phyloP scores from a whole-genome alignment of 1,139 yeast species.

The Sugiyamaella grinbergsii region DNA sequence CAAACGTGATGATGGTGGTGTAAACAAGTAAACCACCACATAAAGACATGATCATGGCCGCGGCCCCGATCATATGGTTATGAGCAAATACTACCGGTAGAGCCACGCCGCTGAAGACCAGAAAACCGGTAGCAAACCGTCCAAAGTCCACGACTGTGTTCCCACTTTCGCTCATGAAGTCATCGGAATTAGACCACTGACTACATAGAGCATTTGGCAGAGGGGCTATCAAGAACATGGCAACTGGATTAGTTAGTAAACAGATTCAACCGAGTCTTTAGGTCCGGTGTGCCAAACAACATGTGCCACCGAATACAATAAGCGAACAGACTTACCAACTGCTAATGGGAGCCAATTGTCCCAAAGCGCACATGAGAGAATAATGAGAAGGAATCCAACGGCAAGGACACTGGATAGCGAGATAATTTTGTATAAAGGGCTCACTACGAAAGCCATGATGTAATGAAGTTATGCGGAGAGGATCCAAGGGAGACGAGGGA shows the following conservation, averaged over 20 bases:
- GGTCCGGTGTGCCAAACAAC: too few species aligned
- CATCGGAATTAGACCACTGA: conserved; percentile 46
- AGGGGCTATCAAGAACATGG: conserved; percentile 61
- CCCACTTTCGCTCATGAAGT: conserved; percentile 51
- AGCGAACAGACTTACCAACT: conserved; percentile 53
- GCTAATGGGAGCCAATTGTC: conserved; percentile 79
- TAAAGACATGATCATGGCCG: conserved; percentile 65
- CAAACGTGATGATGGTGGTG: conserved; percentile 71
- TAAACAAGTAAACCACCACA: conserved; percentile 71
- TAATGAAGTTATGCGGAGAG: too few species aligned
- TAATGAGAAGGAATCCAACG: conserved; percentile 72
- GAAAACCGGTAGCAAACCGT: conserved; percentile 65
- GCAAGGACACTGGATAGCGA: conserved; percentile 73
- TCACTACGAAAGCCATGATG: conserved; percentile 34
- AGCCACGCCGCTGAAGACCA: conserved; percentile 66
- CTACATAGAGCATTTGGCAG: conserved; percentile 62
- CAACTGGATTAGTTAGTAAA: conserved; percentile 35
- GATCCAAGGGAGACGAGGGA: too few species aligned
- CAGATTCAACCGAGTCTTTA: too few species aligned
- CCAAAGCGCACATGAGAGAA: conserved; percentile 73
- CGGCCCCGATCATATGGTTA: conserved; percentile 56
- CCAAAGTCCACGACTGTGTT: conserved; percentile 59
- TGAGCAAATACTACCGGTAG: conserved; percentile 69
- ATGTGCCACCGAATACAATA: too few species aligned
- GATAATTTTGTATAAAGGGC: conserved; percentile 73